phyloP scores from a whole-genome alignment of 495 filamentous ascomycete genomes.

The Cudoniella acicularis region DNA sequence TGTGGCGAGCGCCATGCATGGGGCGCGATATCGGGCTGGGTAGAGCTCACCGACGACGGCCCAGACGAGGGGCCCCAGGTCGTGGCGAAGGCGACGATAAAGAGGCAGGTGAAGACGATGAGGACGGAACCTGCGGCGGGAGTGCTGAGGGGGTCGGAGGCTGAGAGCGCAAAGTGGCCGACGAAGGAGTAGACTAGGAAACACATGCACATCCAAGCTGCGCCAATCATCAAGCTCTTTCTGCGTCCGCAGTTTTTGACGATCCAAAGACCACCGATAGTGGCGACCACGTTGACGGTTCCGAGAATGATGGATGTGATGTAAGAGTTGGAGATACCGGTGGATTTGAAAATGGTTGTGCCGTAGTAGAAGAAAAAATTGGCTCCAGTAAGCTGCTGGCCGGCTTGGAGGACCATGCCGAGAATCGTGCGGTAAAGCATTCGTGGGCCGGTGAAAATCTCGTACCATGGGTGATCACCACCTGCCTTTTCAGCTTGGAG shows the following conservation, averaged over 20 bases:
- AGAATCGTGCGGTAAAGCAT: conserved; percentile 67
- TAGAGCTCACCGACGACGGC: conserved; percentile 72
- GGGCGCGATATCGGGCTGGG: conserved; percentile 67
- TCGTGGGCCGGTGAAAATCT: conserved; percentile 39
- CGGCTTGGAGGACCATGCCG: conserved; percentile 60
- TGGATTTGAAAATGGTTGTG: conserved; percentile 65
- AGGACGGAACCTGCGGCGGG: conserved; percentile 56
- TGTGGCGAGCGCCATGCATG: conserved; percentile 67
- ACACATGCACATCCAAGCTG: conserved; percentile 62
- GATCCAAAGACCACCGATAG: conserved; percentile 68
- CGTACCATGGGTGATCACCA: conserved; percentile 33
- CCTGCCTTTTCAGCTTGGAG: conserved; percentile 28
- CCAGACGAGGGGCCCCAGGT: conserved; percentile 86
- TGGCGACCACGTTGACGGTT: conserved; percentile 69
- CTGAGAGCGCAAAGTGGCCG: conserved; percentile 55
- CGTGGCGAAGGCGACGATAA: conserved; percentile 53
- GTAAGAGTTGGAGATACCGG: conserved; percentile 65
- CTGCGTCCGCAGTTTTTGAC: conserved; percentile 71
- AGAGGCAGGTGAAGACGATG: conserved; percentile 76
- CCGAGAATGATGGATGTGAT: conserved; percentile 72
- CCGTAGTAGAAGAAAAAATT: conserved; percentile 87
- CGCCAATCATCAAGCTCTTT: conserved; percentile 61
- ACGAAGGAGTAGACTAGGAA: conserved; percentile 65
- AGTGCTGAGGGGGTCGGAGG: conserved; percentile 40
- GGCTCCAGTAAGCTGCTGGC: conserved; percentile 68